These are phyloP conservation scores for Trichoderma sp. DNA, from an alignment of 2,329 filamentous ascomycete genomes.

Conservation along the genomic window DNA sequence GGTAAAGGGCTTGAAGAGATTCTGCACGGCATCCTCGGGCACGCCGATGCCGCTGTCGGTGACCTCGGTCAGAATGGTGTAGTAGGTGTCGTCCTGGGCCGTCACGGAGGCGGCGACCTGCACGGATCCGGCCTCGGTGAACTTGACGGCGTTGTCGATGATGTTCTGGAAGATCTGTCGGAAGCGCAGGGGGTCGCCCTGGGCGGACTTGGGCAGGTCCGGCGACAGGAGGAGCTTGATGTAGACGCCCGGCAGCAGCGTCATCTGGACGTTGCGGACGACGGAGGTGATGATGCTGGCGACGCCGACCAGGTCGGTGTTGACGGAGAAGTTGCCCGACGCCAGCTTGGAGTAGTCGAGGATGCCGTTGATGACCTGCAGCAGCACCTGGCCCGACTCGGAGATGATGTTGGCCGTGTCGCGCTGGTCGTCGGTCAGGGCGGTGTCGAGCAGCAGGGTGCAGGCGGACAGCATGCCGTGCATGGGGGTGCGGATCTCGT, in stretches of 20 bases:
- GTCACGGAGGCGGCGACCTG: slow-evolving; percentile 47
- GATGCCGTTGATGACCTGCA: slow-evolving; percentile 67
- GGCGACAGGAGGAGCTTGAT: slow-evolving; percentile 49
- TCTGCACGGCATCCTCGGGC: slow-evolving; percentile 45
- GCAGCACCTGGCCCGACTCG: slow-evolving; percentile 59
- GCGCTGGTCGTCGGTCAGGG: slow-evolving; percentile 55
- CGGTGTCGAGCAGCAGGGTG: slow-evolving; percentile 57
- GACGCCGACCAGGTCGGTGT: slow-evolving; percentile 55
- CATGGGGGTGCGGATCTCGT: slow-evolving; percentile 67
- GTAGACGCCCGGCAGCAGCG: slow-evolving; percentile 50
- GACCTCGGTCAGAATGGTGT: slow-evolving; percentile 54
- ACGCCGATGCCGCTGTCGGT: slow-evolving; percentile 59
- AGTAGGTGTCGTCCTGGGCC: slow-evolving; percentile 47
- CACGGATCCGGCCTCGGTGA: slow-evolving; percentile 59
- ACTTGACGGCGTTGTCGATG: slow-evolving; percentile 63
- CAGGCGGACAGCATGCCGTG: slow-evolving; percentile 64
- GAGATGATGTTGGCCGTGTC: slow-evolving; percentile 61
- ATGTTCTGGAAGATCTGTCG: slow-evolving; percentile 66
- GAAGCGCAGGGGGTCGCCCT: slow-evolving; percentile 62
- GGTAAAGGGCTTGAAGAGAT: slow-evolving; percentile 59
- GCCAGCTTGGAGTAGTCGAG: slow-evolving; percentile 67
- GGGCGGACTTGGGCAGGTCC: slow-evolving; percentile 52
- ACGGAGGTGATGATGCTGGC: slow-evolving; percentile 51
- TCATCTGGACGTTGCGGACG: slow-evolving; percentile 52
- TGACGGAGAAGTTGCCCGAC: slow-evolving; percentile 61